A percentile compares a stretch with the other conserved stretches of the same genome.
phyloP scores from a whole-genome alignment of 2,329 filamentous ascomycete species.

The Colletotrichum shisoi region DNA sequence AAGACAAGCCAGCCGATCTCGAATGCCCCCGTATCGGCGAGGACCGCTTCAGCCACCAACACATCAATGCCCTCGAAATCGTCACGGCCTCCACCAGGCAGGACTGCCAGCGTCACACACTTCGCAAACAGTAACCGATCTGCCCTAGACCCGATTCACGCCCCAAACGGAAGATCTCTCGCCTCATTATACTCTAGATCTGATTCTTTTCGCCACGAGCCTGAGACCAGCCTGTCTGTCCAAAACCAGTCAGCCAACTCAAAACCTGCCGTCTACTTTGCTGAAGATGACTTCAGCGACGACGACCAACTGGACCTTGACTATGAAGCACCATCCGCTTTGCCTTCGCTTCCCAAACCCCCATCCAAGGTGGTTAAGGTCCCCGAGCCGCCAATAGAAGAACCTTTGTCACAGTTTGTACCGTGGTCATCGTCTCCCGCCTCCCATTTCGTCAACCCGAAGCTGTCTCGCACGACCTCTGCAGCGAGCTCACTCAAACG shows the following conservation, averaged over 20 bases:
- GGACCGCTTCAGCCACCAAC: conserved; percentile 42
- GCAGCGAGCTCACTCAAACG: conserved; percentile 53
- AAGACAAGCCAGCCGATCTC: conserved; percentile 49
- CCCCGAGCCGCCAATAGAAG: conserved; percentile 18
- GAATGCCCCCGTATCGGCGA: conserved; percentile 52
- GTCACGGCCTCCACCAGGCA: conserved; percentile 21
- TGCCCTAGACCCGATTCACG: conserved; percentile 15
- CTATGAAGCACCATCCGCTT: conserved; percentile 66
- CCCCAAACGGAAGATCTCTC: conserved; percentile 41
- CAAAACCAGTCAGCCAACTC: conserved; percentile 42
- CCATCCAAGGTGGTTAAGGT: conserved; percentile 44
- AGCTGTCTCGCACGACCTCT: conserved; percentile 40
- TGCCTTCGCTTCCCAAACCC: conserved; percentile 48
- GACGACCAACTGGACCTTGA: conserved; percentile 79
- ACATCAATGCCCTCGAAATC: conserved; percentile 31
- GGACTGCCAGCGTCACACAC: conserved; percentile 33
- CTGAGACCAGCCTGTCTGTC: conserved; percentile 38
- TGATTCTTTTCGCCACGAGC: conserved; percentile 58
- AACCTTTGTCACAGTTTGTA: conserved; percentile 49
- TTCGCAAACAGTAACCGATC: conserved; percentile 41
- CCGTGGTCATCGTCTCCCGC: conserved; percentile 77
- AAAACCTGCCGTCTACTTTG: conserved; percentile 63
- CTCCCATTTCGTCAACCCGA: conserved; percentile 56
- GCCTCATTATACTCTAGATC: conserved; percentile 56
- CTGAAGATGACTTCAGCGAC: conserved; percentile 86